These are phyloP conservation scores for Herpetomonas muscarum DNA, from an alignment of 208 protist species.

Conservation along the genomic window DNA sequence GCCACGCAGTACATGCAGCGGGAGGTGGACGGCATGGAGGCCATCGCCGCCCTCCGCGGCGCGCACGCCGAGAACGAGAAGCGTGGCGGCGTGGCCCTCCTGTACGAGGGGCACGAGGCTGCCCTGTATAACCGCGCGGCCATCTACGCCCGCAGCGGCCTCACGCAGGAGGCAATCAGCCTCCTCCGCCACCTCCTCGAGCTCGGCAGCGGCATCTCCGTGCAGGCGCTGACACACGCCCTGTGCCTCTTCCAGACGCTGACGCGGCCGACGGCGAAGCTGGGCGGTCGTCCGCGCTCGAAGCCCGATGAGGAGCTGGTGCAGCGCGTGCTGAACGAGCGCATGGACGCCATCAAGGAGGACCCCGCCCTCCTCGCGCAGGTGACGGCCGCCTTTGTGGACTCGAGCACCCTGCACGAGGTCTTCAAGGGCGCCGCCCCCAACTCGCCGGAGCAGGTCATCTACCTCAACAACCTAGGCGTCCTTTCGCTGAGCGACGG, in stretches of 20 bases:
- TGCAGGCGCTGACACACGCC: constrained; percentile 41
- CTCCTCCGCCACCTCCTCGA: constrained; percentile 74
- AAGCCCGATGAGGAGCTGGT: constrained; percentile 75
- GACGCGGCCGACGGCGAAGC: constrained; percentile 31
- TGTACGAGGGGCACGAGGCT: constrained; percentile 83
- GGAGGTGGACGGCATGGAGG: constrained; percentile 52
- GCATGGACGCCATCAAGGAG: constrained; percentile 32
- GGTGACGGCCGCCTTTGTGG: constrained; percentile 60
- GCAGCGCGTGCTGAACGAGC: constrained; percentile 51
- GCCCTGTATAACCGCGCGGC: constrained; percentile 74
- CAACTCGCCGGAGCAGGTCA: constrained; percentile 38
- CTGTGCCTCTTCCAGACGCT: constrained; percentile 84
- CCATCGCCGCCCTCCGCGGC: constrained; percentile 25
- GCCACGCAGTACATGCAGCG: constrained; percentile 59
- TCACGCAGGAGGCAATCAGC: constrained; percentile 46
- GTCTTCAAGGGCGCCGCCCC: constrained; percentile 41
- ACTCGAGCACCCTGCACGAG: constrained; percentile 73
- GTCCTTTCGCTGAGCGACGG: constrained; percentile 70
- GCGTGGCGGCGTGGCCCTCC: constrained; percentile 30
- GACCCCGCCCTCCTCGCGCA: constrained; percentile 46
- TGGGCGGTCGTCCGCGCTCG: constrained; percentile 38
- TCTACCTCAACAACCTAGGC: constrained; percentile 88
- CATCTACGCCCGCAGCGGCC: constrained; percentile 60
- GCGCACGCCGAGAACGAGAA: constrained; percentile 23
- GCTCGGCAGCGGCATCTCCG: constrained; percentile 43